These are phyloP conservation scores for Chondrostereum purpureum DNA, from an alignment of 1,284 basidiomycete species.

Conservation along the genomic window DNA sequence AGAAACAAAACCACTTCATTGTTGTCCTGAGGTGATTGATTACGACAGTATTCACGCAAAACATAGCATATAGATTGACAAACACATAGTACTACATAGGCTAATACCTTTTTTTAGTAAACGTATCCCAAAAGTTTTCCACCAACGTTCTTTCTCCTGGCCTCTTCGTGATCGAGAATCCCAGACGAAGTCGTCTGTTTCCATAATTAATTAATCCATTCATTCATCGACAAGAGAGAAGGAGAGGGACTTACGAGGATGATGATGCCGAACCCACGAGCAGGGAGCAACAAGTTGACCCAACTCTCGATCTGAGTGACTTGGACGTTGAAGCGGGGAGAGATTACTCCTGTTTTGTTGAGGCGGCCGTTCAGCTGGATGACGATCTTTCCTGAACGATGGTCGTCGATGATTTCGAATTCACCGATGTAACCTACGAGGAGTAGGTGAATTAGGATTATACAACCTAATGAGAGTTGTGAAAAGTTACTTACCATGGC, in stretches of 20 bases:
- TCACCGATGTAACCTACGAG: slow-evolving; percentile 92
- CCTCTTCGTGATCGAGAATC: slow-evolving; percentile 99
- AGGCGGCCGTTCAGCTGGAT: slow-evolving; percentile 97
- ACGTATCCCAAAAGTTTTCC: slow-evolving; percentile 86
- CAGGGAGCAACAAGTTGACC: slow-evolving; percentile 91
- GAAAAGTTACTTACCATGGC: slow-evolving; percentile 77
- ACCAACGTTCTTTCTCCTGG: slow-evolving; percentile 96
- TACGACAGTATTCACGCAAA: too few species aligned
- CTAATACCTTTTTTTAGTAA: too few species aligned
- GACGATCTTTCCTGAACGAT: slow-evolving; percentile 98
- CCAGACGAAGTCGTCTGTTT: slow-evolving; percentile 95
- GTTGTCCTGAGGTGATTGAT: too few species aligned
- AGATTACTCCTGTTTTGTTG: slow-evolving; percentile 99
- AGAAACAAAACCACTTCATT: too few species aligned
- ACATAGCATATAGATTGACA: too few species aligned
- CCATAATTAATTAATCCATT: too few species aligned
- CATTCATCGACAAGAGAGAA: too few species aligned
- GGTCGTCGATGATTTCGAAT: slow-evolving; percentile 99
- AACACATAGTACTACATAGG: too few species aligned
- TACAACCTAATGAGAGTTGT: slow-evolving; percentile 11
- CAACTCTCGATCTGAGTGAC: slow-evolving; percentile 89
- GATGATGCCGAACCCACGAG: slow-evolving; percentile 95
- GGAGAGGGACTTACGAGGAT: slow-evolving; percentile 85
- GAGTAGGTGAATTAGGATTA: slow-evolving; percentile 13
- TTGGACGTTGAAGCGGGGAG: slow-evolving; percentile 96